Evolutionary conservation across 805 yeast species (phyloP), one percentile per base, ranked within the genome.

Genomic region (Candida dajiaensis): DNA sequence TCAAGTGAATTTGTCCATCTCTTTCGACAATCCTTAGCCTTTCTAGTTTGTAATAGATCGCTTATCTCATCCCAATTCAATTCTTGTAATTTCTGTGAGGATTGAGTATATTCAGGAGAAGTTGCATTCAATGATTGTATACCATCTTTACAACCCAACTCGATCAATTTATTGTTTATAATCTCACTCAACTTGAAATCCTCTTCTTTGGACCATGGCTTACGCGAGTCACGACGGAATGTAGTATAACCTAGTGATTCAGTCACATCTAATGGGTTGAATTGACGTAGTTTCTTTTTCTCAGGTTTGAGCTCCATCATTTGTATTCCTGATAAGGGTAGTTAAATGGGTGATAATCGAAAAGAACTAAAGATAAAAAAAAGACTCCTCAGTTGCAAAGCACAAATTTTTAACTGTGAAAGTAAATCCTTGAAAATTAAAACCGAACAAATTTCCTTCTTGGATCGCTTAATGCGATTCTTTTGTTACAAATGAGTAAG

Each of bases 1-100:
- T 89, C 94, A 37, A 90, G 66, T 1, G 96, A 87, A 51, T 83
- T 84, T 16, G 78, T 70, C 97, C 97, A 90, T 48, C 97, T 68
- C 63, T 89, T 89, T 31, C 89, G 75, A 59, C 96, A 85, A 61
- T 89, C 95, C 56, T 85, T 88, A 12, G 88, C 74, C 55, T 85
- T 82, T 44, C 96, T 70, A 57, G 51, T 72, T 61, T 71, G 69
- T 62, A 67, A 74, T 58, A 49, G 67, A 53, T 52, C 70, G 53
- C 82, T 76, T 37, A 82, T 72, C 44, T 52, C 50, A 28, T 81
- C 86, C 95, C 95, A 85, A 44, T 80, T 73, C 10, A 84, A 72
- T 0, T 57, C 49, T 35, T 63, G 64, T 4, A 66, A 59, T 8
- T 61, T 48, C 3, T 56, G 53, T 11, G 58, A 50, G 7, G 56